These are phyloP conservation scores for Penicillium fuscoglaucum DNA, from an alignment of 2,329 filamentous ascomycete genomes.

Conservation along the genomic window DNA sequence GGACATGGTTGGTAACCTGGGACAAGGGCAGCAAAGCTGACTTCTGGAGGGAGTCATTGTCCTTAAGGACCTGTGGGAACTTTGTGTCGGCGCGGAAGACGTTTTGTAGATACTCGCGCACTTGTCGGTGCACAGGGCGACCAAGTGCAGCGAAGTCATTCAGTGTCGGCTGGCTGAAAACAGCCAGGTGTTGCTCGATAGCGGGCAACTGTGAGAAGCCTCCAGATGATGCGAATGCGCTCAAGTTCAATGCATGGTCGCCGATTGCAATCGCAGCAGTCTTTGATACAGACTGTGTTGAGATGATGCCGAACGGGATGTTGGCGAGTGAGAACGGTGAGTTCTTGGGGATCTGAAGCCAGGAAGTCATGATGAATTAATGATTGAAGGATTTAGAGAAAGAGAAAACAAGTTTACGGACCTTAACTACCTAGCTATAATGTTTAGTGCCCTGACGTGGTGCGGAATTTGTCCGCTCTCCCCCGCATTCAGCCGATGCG, in stretches of 20 bases:
- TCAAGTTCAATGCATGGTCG: slow-evolving; percentile 68
- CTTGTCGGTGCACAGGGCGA: slow-evolving; percentile 64
- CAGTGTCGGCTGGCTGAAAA: slow-evolving; percentile 66
- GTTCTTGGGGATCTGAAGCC: slow-evolving; percentile 59
- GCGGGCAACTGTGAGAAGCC: slow-evolving; percentile 61
- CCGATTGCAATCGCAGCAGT: slow-evolving; percentile 73
- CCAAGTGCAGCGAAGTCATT: slow-evolving; percentile 75
- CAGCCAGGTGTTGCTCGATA: slow-evolving; percentile 58
- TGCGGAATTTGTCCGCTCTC: slow-evolving; percentile 21
- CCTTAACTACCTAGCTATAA: slow-evolving; percentile 5
- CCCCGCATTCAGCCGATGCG: slow-evolving; percentile 24
- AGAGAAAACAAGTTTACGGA: neutral
- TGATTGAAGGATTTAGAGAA: slow-evolving; percentile 11
- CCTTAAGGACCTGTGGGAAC: slow-evolving; percentile 61
- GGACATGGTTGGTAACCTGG: slow-evolving; percentile 66
- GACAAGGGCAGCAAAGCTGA: slow-evolving; percentile 60
- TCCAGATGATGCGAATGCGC: slow-evolving; percentile 58
- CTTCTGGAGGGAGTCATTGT: slow-evolving; percentile 60
- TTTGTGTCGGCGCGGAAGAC: slow-evolving; percentile 63
- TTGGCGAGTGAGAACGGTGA: slow-evolving; percentile 76
- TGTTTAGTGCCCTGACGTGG: neutral
- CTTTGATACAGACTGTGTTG: slow-evolving; percentile 54
- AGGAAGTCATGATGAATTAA: slow-evolving; percentile 49
- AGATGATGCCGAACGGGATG: slow-evolving; percentile 81
- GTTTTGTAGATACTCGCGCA: slow-evolving; percentile 68